Evolutionary conservation across 495 filamentous ascomycete genomes (phyloP).

Genomic region (Talaromyces nanjingensis): DNA sequence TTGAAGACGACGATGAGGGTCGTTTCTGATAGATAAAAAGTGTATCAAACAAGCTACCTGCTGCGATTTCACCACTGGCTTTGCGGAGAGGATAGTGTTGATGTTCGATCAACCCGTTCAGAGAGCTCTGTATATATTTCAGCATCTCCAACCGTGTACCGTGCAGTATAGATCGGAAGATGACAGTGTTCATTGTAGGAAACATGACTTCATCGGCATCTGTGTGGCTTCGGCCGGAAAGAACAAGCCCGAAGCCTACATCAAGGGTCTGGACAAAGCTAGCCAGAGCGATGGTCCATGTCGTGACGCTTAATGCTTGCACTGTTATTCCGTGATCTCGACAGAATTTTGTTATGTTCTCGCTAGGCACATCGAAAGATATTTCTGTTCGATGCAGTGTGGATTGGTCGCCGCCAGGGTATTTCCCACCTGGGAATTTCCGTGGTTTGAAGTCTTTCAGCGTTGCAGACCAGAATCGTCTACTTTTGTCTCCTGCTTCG

Average conservation of each 20-base stretch:
- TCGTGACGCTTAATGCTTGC: constrained; percentile 59
- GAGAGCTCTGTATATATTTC: constrained; percentile 49
- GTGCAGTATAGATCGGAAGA: constrained; percentile 55
- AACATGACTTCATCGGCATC: constrained; percentile 55
- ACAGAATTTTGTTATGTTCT: constrained; percentile 43
- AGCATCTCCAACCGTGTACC: constrained; percentile 55
- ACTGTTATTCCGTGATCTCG: constrained; percentile 49
- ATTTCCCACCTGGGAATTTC: constrained; percentile 7
- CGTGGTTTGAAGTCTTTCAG: constrained; percentile 34
- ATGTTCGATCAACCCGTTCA: constrained; percentile 44
- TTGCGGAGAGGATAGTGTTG: constrained; percentile 64
- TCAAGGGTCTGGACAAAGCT: constrained; percentile 48
- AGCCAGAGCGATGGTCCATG: constrained; percentile 58
- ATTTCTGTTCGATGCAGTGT: constrained; percentile 41
- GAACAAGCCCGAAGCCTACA: constrained; percentile 62
- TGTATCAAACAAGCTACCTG: constrained; percentile 49
- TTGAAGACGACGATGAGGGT: constrained; percentile 7
- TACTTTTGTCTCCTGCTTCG: constrained; percentile 27
- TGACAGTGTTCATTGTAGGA: constrained; percentile 73
- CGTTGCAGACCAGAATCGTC: constrained; percentile 48
- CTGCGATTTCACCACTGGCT: constrained; percentile 24
- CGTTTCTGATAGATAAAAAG: constrained; percentile 63
- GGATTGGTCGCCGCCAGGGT: constrained; percentile 31
- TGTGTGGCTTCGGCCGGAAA: constrained; percentile 61
- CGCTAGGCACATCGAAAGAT: constrained; percentile 26